Evolutionary conservation across 108 stramenopile species (phyloP), one percentile per base, ranked within the genome.

Genomic region (Stephanodiscus triporus): DNA sequence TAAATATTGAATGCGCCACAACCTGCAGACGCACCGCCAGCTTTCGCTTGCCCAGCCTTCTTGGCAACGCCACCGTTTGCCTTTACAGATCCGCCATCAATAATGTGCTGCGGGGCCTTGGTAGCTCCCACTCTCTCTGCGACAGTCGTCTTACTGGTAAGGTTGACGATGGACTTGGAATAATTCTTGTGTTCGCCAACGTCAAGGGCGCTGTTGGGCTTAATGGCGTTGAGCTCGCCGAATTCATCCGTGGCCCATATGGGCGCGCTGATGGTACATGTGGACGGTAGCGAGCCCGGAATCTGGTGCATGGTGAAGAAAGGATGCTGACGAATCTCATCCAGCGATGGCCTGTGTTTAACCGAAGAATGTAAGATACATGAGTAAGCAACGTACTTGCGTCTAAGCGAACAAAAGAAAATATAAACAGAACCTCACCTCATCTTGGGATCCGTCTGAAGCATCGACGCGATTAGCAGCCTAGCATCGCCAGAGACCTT

Each of bases 391-490:
- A n/a, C n/a, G n/a, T n/a, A n/a, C n/a, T 16, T 4, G 8, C 26
- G 53, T 3, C 22, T 6, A 34, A 17, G 42, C 43, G 24, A 14
- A 14, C 32, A 34, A 34, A 9, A 40, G 40, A 9, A 9, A 9
- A 40, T 11, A 1, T 22, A 50, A 36, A 24, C 30, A 24, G 55
- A 19, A 22, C 11, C 83, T 77, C 60, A 87, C 87, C 87, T 84
- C 67, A 92, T 86, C 50, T 79, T 69, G n/a, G 95, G 96, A 50
- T 93, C 86, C 9, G 88, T 86, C 80, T 97, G 94, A 4, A 99
- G 88, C 91, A 98, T 94, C 9, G 81, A 75, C n/a, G 77, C 57
- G 37, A 99, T 95, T 24, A 99, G 80, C 48, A 87, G 81, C 56
- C 91, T 90, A 9, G 97, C 98, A 57, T 87, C 60, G 1, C 82